Conservation (phyloP, 257 asterid genomes). For the Solanum tarapatanum region DNA sequence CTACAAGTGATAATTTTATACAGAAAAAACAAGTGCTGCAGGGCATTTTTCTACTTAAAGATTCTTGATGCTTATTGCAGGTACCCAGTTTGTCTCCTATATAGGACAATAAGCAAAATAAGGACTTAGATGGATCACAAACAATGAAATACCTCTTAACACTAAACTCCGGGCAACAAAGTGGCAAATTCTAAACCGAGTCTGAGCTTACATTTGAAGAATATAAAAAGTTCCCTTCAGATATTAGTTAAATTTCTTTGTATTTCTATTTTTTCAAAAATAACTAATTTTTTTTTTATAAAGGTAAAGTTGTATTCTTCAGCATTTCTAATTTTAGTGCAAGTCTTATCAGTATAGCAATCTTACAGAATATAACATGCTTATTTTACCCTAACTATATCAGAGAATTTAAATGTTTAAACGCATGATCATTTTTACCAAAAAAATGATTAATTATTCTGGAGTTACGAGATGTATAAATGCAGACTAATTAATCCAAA, state of each 20-base stretch:
- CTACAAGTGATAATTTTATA: neutral
- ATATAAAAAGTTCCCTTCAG: neutral
- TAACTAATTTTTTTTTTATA: too few species aligned
- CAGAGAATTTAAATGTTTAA: neutral
- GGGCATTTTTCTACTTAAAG: neutral
- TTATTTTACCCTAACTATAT: neutral
- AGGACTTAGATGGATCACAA: neutral
- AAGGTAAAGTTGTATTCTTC: too few species aligned
- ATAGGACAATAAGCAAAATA: neutral
- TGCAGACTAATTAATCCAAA: neutral
- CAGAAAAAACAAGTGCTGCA: neutral
- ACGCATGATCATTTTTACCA: neutral
- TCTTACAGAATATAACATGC: neutral
- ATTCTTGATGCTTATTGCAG: neutral
- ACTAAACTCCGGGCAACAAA: neutral
- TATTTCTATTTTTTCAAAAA: neutral
- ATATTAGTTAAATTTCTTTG: neutral
- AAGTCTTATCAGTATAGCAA: neutral
- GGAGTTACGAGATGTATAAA: neutral
- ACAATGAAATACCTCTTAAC: neutral
- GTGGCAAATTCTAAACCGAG: neutral
- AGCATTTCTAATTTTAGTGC: neutral
- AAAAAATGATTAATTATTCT: neutral
- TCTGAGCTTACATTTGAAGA: neutral
- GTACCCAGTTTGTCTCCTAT: neutral